Evolutionary conservation across 192 early-diverging fungal genomes (phyloP), one percentile per base, ranked within the genome.

Genomic region (Rhizoclosmatium sp.): DNA sequence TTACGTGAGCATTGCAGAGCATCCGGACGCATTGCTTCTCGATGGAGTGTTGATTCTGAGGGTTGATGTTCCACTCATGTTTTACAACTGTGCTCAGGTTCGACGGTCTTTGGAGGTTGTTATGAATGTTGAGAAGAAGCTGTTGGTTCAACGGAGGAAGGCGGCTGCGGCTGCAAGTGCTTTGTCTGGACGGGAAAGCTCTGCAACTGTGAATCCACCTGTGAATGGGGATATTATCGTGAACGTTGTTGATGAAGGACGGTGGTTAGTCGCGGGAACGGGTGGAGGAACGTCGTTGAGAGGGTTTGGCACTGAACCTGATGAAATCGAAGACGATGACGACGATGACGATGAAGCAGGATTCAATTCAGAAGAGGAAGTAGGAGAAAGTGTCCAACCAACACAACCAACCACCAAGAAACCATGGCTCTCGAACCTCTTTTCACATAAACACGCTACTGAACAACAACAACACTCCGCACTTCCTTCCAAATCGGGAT

Each of bases 61-160:
- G 14, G 68, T 87, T 19, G 58, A 79, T 19, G 80, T 76, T 3
- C 78, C 86, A 16, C 65, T 87, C 14, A 45, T 80, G 42, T 87
- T 85, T 68, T 87, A 80, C 76, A 87, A 87, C 69, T 82, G 82
- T 16, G 82, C 75, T 2, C 79, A 76, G 23, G 60, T 83, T 65
- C 69, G 78, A 5, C 79, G 85, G 21, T 76, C 68, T 21, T 74
- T 87, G 49, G 82, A 83, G 16, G 12, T 59, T 19, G 72, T 87
- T 4, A 65, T 85, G 47, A 47, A 76, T 12, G 82, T 75, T 1
- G 82, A 83, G 56, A 51, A 48, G 70, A 40, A 47, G 68, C 7
- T 61, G 4, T 23, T 70, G 56, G 5, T 70, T 4, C 31, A n/a
- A 23, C 16, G 19, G 45, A 5, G 66, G 21, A 39, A 58, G 44